Percentiles rank a stretch among this genome's conserved stretches.
Conservation (phyloP, 345 rosid species). For the Capsella bursapastoris region DNA sequence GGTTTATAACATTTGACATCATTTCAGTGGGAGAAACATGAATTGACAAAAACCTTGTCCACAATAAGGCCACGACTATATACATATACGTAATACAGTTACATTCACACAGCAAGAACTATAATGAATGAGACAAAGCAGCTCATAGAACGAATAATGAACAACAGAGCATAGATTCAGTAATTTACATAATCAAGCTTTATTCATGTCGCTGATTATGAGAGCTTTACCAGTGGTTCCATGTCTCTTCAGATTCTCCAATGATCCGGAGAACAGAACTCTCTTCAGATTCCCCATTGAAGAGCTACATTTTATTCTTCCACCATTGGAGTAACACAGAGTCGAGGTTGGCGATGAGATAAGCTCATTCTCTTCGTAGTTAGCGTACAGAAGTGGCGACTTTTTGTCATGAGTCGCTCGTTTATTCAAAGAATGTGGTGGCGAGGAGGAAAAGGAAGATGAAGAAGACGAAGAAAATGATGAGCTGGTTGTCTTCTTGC, state of each 20-base stretch:
- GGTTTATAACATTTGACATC: constrained; percentile 29
- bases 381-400: constrained; percentile 26
- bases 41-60: constrained; percentile 13
- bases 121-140: constrained; percentile 35
- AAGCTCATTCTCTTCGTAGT: constrained; percentile 17
- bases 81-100: constrained; percentile 21
- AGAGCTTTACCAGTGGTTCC: constrained; percentile 26
- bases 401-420: constrained; percentile 29
- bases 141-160: constrained; percentile 16
- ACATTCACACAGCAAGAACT: constrained; percentile 33
- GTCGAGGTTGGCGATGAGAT: constrained; percentile 34
- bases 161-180: constrained; percentile 17
- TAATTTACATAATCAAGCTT: constrained; percentile 8
- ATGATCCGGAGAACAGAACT: constrained; percentile 33
- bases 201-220: constrained; percentile 1
- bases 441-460: constrained; percentile 43
- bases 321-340: constrained; percentile 36
- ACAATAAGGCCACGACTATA: not conserved
- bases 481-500: constrained; percentile 36
- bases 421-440: constrained; percentile 36
- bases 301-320: constrained; percentile 33
- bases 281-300: constrained; percentile 35
- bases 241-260: constrained; percentile 32
- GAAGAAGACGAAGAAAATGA: constrained; percentile 53
- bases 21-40: constrained; percentile 2